A percentile compares a stretch with the other conserved stretches of the same genome.
Conservation (phyloP, 1,139 yeast genomes). For the Yamadazyma mexicana region DNA sequence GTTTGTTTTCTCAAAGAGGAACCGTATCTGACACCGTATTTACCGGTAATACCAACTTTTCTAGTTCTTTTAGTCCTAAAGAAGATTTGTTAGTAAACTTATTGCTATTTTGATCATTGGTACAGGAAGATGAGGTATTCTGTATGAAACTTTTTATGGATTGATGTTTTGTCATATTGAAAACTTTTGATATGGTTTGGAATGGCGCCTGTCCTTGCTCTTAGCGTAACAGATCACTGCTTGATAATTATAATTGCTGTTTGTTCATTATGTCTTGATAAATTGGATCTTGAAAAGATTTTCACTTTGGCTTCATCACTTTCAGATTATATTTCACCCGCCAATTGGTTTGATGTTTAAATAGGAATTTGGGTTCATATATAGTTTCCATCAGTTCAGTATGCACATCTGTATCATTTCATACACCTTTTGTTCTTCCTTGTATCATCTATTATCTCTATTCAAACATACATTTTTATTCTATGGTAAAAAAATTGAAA, state of each 20-base stretch:
- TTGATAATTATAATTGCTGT: no score
- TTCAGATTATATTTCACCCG: no score
- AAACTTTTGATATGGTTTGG: no score
- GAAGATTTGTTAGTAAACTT: slow-evolving; percentile 41
- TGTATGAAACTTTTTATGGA: neutral
- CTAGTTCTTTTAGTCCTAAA: slow-evolving; percentile 98
- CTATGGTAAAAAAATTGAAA: slow-evolving; percentile 10
- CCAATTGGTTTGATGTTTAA: neutral
- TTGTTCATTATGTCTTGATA: neutral
- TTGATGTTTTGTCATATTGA: neutral
- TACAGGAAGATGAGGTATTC: no score
- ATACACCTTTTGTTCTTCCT: neutral
- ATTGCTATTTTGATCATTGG: no score
- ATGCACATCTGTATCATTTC: neutral
- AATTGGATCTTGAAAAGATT: neutral
- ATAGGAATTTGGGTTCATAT: no score
- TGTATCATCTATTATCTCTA: neutral
- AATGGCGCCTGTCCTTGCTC: no score
- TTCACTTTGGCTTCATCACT: neutral
- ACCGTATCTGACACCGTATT: slow-evolving; percentile 99
- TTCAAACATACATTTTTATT: slow-evolving; percentile 11
- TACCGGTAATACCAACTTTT: slow-evolving; percentile 99
- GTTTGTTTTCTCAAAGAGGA: slow-evolving; percentile 99
- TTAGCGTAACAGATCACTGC: no score
- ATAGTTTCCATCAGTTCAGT: no score